Conservation (phyloP, 306 rosid genomes). For the Lablab purpureus region DNA sequence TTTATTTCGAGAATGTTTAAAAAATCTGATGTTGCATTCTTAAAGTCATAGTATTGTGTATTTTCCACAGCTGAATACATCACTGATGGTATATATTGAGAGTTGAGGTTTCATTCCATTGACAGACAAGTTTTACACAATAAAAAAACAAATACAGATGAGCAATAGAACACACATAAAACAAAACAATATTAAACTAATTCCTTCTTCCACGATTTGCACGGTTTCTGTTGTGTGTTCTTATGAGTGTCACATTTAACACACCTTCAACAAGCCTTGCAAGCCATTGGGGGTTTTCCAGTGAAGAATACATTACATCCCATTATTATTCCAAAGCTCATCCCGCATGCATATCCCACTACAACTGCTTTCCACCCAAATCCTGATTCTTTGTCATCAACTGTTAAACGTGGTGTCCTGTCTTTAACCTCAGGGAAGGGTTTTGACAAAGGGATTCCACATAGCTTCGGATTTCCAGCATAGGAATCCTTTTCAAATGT, state of each 20-base stretch:
- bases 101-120: no score
- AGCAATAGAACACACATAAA: no score
- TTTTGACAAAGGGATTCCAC: slow-evolving; percentile 47
- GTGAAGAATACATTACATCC: slow-evolving; percentile 25
- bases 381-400: background rate
- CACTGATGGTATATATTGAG: no score
- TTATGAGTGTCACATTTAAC: background rate
- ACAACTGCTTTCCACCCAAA: slow-evolving; percentile 42
- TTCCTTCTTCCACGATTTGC: background rate
- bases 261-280: background rate
- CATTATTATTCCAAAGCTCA: slow-evolving; percentile 29
- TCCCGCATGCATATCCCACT: slow-evolving; percentile 50
- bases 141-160: no score
- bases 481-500: slow-evolving; percentile 50
- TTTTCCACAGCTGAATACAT: no score
- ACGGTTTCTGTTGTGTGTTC: background rate
- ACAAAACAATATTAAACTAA: no score
- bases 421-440: background rate
- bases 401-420: background rate
- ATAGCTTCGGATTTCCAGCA: slow-evolving; percentile 36
- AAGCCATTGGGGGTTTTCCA: slow-evolving; percentile 1
- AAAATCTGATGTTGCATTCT: no score
- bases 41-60: no score
- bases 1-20: no score
- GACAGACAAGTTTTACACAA: no score